Evolutionary conservation across 192 early-diverging fungal genomes (phyloP), one percentile per base, ranked within the genome.

Genomic region (Rhizoclosmatium sp.): DNA sequence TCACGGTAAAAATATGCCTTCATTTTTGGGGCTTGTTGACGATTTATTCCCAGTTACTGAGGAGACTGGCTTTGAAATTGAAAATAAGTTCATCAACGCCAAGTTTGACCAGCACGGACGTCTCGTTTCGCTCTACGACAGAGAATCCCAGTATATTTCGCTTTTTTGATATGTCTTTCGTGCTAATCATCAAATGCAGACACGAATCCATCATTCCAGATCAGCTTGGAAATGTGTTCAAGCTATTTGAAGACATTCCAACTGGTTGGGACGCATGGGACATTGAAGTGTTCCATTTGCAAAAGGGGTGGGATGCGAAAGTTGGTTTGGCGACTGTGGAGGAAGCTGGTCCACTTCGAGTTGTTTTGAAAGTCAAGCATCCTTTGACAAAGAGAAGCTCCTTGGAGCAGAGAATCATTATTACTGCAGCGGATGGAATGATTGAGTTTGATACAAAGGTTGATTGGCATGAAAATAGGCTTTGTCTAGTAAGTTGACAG

Each of bases 241-340:
- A 88, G 46, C 78, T 96, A 62, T 95, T 90, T 80, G 96, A 98
- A 69, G 97, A 99, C 83, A 87, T 94, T 51, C 94, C 93, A n/a
- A 73, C 95, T 39, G 94, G 88, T 83, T 97, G 78, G 78, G 95
- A 97, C 76, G 95, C 93, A 0, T 94, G 93, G 88, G 86, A 89
- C 79, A 80, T 98, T 46, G 97, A 99, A 79, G 91, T 98, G 21
- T 99, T 97, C 83, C 95, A 95, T 82, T 84, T 95, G 31, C 94
- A 98, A 79, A 99, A 95, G 79, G 88, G 88, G 19, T 82, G 81
- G 42, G 89, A 91, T 59, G 90, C 91, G 2, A 77, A 66, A n/a
- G 84, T 87, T n/a, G 91, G 94, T 0, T 75, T 82, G 0, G 79
- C 91, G 5, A 80, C 84, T 66, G 87, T 96, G 3, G 65, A 83